phyloP scores from a whole-genome alignment of 768 basidiomycete genomes.

The Lepiota brunneoincarnata region DNA sequence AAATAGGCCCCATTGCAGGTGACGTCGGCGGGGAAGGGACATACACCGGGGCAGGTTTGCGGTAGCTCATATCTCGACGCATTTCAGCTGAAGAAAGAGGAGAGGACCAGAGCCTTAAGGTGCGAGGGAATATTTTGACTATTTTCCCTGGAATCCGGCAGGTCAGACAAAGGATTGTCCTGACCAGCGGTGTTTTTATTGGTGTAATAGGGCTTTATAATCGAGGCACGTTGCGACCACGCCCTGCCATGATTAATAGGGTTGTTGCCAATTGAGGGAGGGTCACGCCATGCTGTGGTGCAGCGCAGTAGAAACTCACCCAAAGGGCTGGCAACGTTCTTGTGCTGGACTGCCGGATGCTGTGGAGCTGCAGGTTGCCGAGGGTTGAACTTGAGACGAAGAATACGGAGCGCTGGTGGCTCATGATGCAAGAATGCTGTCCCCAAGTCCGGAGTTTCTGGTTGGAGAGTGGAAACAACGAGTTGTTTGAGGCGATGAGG shows the following conservation, averaged over 20 bases:
- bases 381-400: neutral
- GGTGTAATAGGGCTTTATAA: constrained; percentile 4
- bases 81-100: constrained; percentile 17
- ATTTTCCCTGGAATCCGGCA: constrained; percentile 5
- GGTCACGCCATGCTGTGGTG: constrained; percentile 11
- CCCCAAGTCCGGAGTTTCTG: neutral
- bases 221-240: constrained; percentile 11
- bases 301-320: constrained; percentile 4
- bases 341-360: constrained; percentile 1
- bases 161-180: neutral
- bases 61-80: constrained; percentile 54
- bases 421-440: neutral
- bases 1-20: constrained; percentile 21
- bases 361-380: constrained; percentile 1
- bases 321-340: constrained; percentile 7
- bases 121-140: constrained; percentile 3
- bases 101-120: neutral
- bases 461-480: too few relatives aligned
- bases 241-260: constrained; percentile 5
- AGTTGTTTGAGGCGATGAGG: too few relatives aligned
- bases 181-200: constrained; percentile 9
- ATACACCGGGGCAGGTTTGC: constrained; percentile 69
- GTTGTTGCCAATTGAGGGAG: constrained; percentile 6
- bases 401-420: constrained; percentile 6
- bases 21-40: constrained; percentile 61